Conservation (phyloP, 768 basidiomycete genomes). For the Kwoniella sp. region DNA sequence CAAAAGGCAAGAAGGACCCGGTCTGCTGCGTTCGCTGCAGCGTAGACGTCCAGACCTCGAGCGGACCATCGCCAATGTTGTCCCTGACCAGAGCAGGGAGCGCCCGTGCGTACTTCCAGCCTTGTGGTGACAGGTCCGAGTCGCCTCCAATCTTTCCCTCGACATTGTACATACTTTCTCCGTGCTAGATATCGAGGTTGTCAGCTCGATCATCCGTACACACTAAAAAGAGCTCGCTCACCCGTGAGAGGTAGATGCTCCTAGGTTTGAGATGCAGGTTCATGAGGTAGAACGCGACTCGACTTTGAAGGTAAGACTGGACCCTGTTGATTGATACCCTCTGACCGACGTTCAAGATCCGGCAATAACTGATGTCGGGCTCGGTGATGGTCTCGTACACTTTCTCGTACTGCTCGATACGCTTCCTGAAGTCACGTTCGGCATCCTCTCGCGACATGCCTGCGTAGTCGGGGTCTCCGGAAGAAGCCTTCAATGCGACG, state of each 20-base stretch:
- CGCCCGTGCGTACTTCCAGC: conserved; percentile 76
- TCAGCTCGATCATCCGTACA: neutral
- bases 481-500: conserved; percentile 88
- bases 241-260: conserved; percentile 91
- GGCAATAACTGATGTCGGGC: conserved; percentile 79
- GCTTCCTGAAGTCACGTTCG: conserved; percentile 78
- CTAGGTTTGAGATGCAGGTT: conserved; percentile 94
- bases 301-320: conserved; percentile 90
- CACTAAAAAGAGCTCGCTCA: conserved; percentile 52
- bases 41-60: conserved; percentile 99
- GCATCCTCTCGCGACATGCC: conserved; percentile 79
- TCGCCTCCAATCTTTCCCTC: conserved; percentile 98
- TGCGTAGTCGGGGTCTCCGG: conserved; percentile 97
- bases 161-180: conserved; percentile 94
- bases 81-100: conserved; percentile 82
- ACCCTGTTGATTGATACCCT: conserved; percentile 78
- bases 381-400: conserved; percentile 95
- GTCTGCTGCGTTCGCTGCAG: conserved; percentile 89
- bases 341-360: conserved; percentile 87
- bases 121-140: conserved; percentile 74
- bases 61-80: conserved; percentile 79
- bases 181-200: too few relatives aligned
- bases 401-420: conserved; percentile 88
- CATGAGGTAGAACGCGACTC: conserved; percentile 98
- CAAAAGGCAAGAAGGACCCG: conserved; percentile 70